These are phyloP conservation scores for Neonectria sp. DNA, from an alignment of 2,329 filamentous ascomycete species.

Conservation along the genomic window DNA sequence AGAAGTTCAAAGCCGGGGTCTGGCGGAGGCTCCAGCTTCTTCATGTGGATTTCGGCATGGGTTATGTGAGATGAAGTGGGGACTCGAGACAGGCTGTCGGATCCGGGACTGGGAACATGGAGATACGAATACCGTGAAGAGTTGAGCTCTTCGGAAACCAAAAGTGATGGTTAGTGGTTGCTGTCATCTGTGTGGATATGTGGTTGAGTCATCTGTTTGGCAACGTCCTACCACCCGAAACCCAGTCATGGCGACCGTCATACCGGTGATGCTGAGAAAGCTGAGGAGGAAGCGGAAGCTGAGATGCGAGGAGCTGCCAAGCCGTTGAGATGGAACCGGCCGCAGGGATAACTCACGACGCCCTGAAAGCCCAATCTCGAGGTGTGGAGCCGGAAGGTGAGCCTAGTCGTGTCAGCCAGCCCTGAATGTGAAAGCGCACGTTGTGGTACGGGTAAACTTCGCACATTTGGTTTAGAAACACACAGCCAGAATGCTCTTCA, in stretches of 20 bases:
- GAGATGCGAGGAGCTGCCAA: neutral
- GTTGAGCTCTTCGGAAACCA: neutral
- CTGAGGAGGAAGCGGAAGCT: neutral
- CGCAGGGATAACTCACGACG: neutral
- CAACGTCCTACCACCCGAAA: neutral
- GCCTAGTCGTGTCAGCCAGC: neutral
- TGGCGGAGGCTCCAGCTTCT: neutral
- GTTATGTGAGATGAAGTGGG: constrained; percentile 17
- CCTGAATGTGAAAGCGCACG: neutral
- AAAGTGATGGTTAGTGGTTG: neutral
- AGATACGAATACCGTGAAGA: neutral
- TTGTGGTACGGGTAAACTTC: constrained; percentile 26
- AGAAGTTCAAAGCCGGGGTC: neutral
- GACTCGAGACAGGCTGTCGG: constrained; percentile 19
- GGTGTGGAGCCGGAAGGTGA: constrained; percentile 12
- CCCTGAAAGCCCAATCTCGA: constrained; percentile 20
- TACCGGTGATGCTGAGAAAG: neutral
- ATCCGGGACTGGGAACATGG: constrained; percentile 12
- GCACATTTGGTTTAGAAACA: neutral
- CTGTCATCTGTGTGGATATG: neutral
- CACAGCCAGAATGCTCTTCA: neutral
- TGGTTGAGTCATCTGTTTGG: neutral
- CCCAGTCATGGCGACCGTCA: neutral
- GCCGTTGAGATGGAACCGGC: neutral
- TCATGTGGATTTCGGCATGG: constrained; percentile 5